Conservation (phyloP, 257 asterid genomes). For the Craterostigma plantagineum region DNA sequence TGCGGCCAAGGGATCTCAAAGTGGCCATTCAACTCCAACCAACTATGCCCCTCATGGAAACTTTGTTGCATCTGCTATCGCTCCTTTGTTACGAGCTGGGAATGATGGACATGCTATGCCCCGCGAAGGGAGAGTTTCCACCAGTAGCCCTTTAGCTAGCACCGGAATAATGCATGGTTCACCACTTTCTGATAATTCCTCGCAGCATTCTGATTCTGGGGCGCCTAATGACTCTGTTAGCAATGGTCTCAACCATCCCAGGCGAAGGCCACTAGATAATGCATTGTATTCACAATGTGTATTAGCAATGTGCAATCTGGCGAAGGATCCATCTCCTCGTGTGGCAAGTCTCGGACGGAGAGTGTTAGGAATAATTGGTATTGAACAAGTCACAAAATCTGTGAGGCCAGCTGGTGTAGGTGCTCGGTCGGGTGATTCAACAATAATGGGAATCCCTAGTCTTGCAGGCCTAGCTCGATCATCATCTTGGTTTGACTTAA, state of each 20-base stretch:
- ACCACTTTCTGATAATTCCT: conserved; percentile 88
- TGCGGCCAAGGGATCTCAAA: conserved; percentile 44
- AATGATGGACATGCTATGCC: conserved; percentile 35
- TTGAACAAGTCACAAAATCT: conserved; percentile 82
- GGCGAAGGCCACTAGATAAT: conserved; percentile 69
- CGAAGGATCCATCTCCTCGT: conserved; percentile 97
- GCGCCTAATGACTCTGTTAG: conserved; percentile 37
- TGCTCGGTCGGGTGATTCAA: conserved; percentile 35
- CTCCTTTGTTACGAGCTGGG: conserved; percentile 55
- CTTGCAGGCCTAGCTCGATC: conserved; percentile 86
- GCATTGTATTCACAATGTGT: conserved; percentile 74
- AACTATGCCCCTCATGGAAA: conserved; percentile 59
- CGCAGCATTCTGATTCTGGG: conserved; percentile 93
- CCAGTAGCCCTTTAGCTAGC: conserved; percentile 78
- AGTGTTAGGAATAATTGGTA: conserved; percentile 77
- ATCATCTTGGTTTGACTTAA: conserved; percentile 84
- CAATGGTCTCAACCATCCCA: conserved; percentile 62
- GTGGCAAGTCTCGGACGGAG: conserved; percentile 75
- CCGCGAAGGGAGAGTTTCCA: conserved; percentile 77
- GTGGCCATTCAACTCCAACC: conserved; percentile 74
- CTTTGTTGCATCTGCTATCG: conserved; percentile 43
- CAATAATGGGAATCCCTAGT: conserved; percentile 28
- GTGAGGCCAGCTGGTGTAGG: conserved; percentile 17
- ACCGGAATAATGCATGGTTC: conserved; percentile 92
- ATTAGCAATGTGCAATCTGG: conserved; percentile 74